Evolutionary conservation across 2,329 filamentous ascomycete genomes (phyloP).

Genomic region (Shiraia sp.): DNA sequence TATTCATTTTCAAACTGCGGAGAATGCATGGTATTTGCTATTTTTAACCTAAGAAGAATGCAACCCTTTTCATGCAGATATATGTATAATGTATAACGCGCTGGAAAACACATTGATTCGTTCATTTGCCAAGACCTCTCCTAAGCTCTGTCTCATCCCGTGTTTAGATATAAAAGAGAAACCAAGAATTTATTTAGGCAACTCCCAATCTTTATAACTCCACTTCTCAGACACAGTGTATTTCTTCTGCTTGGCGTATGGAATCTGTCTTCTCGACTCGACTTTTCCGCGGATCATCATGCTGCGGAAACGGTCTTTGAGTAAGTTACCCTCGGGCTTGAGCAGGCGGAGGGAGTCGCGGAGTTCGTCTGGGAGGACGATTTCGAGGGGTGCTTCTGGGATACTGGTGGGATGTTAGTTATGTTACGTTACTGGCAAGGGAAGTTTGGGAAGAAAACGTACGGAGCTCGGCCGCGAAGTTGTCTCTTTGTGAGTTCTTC

Average conservation of each 20-base stretch:
- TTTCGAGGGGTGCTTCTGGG: constrained; percentile 65
- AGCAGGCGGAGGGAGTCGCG: constrained; percentile 54
- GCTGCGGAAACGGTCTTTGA: constrained; percentile 89
- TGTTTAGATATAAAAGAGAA: too few relatives aligned
- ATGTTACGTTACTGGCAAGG: background rate
- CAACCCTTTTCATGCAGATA: too few relatives aligned
- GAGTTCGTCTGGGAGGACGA: constrained; percentile 55
- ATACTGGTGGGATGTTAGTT: constrained; percentile 52
- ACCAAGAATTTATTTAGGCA: constrained; percentile 43
- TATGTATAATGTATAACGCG: too few relatives aligned
- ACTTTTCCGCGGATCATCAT: constrained; percentile 87
- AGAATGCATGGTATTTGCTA: too few relatives aligned
- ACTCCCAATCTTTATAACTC: constrained; percentile 91
- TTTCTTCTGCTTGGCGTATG: constrained; percentile 81
- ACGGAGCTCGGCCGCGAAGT: constrained; percentile 65
- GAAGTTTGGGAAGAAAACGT: constrained; percentile 23
- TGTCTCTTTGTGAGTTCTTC: constrained; percentile 67
- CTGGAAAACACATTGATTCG: too few relatives aligned
- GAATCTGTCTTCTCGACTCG: constrained; percentile 77
- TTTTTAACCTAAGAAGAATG: too few relatives aligned
- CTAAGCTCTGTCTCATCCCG: too few relatives aligned
- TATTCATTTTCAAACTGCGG: too few relatives aligned
- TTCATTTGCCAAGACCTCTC: too few relatives aligned
- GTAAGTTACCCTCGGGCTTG: constrained; percentile 92
- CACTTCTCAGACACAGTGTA: constrained; percentile 90